Base-by-base conservation (phyloP, 768 basidiomycete genomes). In the Auriscalpium microsporum region DNA sequence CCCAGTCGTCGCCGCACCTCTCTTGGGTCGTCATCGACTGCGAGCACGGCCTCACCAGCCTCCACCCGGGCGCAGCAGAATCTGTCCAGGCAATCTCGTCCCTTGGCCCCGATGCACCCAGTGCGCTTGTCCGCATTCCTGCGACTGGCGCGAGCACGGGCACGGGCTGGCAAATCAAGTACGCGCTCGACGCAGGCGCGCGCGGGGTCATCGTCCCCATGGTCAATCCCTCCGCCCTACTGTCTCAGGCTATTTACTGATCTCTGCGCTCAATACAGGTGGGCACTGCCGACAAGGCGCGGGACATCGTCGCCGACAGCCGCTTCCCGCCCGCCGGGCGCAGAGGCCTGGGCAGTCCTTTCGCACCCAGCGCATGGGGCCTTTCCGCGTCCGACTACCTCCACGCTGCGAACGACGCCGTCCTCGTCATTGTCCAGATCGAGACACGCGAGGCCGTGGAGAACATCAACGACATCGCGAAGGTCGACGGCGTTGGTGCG, bases 161-260 rank as follows among this genome's bases (percentile, higher is more conserved):
- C 58, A 81, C 81, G 2, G 74, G 75, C 54, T 86, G 84, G 83
- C 84, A 86, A 66, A 84, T 87, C 68, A 87, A 87, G 69, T 74
- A 81, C 57, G 84, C 80, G 1, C 74, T 87, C 34, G 85, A 87
- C 62, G 79, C 81, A 0, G 86, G 85, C 5, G 85, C 84, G 16
- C 72, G 74, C 28, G 84, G 86, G 0, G 69, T 86, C 5, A 62
- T 88, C 44, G 79, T 86, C 0, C 85, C 86, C 4, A 83, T 87
- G 83, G 83, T 86, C 60, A 38, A 71, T 54, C 37, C 10, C 21
- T 17, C 44, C 13, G 3, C 51, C 11, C 44, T 21, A 6, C 36
- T 28, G 5, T 16, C 37, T 4, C 33, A 34, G 19, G 13, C 34
- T 45, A 21, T 34, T 28, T 16, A 33, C 9, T 16, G 11, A 55